A percentile compares a stretch with the other conserved stretches of the same genome.
Conservation (phyloP, 1,139 yeast genomes). For the Saccharomyces pastorianus region DNA sequence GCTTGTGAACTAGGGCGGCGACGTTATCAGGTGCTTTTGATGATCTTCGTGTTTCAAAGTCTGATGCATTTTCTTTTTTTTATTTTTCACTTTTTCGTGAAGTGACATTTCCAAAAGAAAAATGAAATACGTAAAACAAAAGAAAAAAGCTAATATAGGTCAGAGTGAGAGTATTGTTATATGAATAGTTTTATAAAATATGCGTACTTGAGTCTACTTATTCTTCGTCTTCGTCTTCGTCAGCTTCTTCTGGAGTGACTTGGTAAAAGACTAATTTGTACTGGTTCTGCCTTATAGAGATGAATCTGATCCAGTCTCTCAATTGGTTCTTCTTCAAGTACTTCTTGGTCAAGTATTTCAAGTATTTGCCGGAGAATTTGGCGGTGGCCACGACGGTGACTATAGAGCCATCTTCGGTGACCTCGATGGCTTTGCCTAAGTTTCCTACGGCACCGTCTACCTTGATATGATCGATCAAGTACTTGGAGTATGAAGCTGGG, state of each 20-base stretch:
- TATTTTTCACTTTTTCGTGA: not conserved
- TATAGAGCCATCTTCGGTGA: constrained; percentile 66
- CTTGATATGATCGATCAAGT: constrained; percentile 96
- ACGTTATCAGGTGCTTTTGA: not conserved
- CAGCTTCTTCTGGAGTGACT: constrained; percentile 92
- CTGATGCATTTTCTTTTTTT: not conserved
- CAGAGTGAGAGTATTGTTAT: not conserved
- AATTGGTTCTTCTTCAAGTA: constrained; percentile 98
- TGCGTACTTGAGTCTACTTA: not conserved
- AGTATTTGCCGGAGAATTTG: constrained; percentile 97
- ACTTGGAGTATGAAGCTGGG: constrained; percentile 92
- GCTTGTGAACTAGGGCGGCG: not conserved
- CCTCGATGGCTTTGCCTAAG: constrained; percentile 87
- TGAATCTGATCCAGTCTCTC: constrained; percentile 98
- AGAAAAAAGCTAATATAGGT: not conserved
- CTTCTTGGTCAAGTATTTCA: constrained; percentile 96
- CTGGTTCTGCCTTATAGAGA: constrained; percentile 85
- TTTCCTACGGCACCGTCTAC: constrained; percentile 91
- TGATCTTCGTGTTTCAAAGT: not conserved
- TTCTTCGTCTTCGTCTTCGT: constrained; percentile 36
- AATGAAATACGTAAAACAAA: not conserved
- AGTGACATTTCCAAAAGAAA: not conserved
- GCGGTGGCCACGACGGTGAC: constrained; percentile 80
- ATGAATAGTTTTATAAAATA: not conserved
- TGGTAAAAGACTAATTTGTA: constrained; percentile 98